Conservation (phyloP, 1,284 basidiomycete genomes). For the Rhodotorula sp. region DNA sequence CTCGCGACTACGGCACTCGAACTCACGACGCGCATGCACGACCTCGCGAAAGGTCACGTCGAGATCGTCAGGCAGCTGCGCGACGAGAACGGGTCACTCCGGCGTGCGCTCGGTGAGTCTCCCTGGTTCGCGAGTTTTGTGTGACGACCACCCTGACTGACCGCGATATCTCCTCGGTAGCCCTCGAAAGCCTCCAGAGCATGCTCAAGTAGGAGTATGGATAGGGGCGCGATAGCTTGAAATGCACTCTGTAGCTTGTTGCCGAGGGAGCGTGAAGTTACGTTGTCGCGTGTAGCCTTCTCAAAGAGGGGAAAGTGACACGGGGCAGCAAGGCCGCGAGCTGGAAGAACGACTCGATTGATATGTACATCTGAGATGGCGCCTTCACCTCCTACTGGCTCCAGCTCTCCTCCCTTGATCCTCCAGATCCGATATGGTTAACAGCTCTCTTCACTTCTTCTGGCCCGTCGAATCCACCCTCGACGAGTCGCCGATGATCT, state of each 20-base stretch:
- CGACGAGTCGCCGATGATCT: conserved; percentile 2
- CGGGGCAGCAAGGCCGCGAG: background rate
- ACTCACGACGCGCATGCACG: background rate
- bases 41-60: background rate
- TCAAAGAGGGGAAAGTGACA: background rate
- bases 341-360: background rate
- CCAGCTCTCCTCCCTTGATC: background rate
- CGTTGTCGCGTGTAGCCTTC: background rate
- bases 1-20: background rate
- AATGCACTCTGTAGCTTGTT: background rate
- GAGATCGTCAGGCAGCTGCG: background rate
- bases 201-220: too few relatives aligned
- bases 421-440: background rate
- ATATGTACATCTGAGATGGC: background rate
- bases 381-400: background rate
- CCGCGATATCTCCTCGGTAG: too few relatives aligned
- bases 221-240: background rate
- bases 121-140: too few relatives aligned
- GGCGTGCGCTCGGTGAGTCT: too few relatives aligned
- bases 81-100: too few relatives aligned
- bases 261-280: background rate
- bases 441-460: background rate
- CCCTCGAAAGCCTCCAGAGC: too few relatives aligned
- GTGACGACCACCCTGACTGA: too few relatives aligned
- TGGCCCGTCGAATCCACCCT: background rate